phyloP scores from a whole-genome alignment of 2,329 filamentous ascomycete species.

The Hypoxylon sp. region DNA sequence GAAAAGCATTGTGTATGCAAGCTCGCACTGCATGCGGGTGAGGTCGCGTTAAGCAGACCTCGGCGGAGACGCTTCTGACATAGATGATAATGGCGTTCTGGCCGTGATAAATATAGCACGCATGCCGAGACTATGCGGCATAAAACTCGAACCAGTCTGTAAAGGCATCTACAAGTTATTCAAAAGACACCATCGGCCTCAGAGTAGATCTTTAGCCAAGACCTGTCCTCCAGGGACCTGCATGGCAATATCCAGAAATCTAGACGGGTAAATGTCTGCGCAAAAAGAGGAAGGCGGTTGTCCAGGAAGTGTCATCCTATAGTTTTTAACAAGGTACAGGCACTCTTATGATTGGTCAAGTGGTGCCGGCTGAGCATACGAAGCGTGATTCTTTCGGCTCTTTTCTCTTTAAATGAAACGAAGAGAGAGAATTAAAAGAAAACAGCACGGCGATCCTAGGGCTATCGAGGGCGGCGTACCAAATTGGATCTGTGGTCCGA shows the following conservation, averaged over 20 bases:
- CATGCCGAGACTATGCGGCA: conserved; percentile 28
- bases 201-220: conserved; percentile 24
- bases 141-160: conserved; percentile 21
- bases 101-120: conserved; percentile 29
- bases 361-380: conserved; percentile 14
- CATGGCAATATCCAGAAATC: conserved; percentile 38
- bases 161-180: conserved; percentile 22
- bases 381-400: conserved; percentile 33
- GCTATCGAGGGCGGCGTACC: conserved; percentile 19
- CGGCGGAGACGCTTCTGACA: conserved; percentile 12
- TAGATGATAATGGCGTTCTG: conserved; percentile 21
- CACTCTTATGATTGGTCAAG: conserved; percentile 30
- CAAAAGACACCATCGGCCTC: conserved; percentile 17
- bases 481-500: conserved; percentile 36
- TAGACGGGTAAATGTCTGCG: conserved; percentile 36
- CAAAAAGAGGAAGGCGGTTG: conserved; percentile 35
- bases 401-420: conserved; percentile 31
- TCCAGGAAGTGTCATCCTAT: conserved; percentile 26
- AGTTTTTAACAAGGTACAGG: conserved; percentile 16
- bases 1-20: conserved; percentile 5
- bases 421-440: too few species aligned
- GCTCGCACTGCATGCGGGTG: conserved; percentile 13
- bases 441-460: conserved; percentile 17
- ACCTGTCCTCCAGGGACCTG: conserved; percentile 29
- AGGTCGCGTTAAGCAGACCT: conserved; percentile 18